Evolutionary conservation across 352 stramenopile genomes (phyloP).

Genomic region (Phytophthora sp.): DNA sequence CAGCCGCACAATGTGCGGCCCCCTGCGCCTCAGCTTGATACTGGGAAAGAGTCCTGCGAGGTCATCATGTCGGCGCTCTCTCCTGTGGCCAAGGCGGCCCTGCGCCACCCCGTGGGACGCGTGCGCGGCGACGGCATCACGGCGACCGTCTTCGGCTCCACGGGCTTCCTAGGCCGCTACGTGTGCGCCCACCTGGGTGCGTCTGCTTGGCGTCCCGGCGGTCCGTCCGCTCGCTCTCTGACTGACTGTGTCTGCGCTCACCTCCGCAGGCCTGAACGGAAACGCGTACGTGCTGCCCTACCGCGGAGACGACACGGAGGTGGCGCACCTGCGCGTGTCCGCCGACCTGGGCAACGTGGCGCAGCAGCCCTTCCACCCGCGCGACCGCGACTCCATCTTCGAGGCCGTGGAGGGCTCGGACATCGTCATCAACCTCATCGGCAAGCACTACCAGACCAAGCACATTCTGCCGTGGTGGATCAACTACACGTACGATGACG

Average conservation of each 20-base stretch:
- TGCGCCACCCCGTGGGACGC: slow-evolving; percentile 82
- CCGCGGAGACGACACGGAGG: slow-evolving; percentile 94
- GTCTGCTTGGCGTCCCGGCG: slow-evolving; percentile 21
- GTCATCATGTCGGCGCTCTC: slow-evolving; percentile 79
- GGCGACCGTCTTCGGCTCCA: slow-evolving; percentile 95
- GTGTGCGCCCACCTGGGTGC: slow-evolving; percentile 94
- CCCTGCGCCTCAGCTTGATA: slow-evolving; percentile 4
- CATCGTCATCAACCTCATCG: slow-evolving; percentile 97
- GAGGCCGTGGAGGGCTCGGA: slow-evolving; percentile 93
- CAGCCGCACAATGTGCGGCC: slow-evolving; percentile 15
- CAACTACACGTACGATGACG: slow-evolving; percentile 96
- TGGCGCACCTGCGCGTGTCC: slow-evolving; percentile 94
- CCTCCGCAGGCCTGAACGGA: slow-evolving; percentile 58
- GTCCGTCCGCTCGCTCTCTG: slow-evolving; percentile 3
- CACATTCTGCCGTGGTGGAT: slow-evolving; percentile 93
- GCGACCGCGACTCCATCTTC: slow-evolving; percentile 93
- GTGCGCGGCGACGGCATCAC: slow-evolving; percentile 84
- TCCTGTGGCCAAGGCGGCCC: slow-evolving; percentile 71
- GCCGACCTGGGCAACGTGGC: slow-evolving; percentile 94
- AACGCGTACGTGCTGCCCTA: slow-evolving; percentile 89
- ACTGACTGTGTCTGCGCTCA: neutral
- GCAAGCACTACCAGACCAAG: slow-evolving; percentile 98
- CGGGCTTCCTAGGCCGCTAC: slow-evolving; percentile 96
- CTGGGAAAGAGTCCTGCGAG: slow-evolving; percentile 11
- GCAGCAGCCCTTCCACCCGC: slow-evolving; percentile 80